Evolutionary conservation across 2,329 filamentous ascomycete genomes (phyloP).

Genomic region (Aureobasidium namibiae): DNA sequence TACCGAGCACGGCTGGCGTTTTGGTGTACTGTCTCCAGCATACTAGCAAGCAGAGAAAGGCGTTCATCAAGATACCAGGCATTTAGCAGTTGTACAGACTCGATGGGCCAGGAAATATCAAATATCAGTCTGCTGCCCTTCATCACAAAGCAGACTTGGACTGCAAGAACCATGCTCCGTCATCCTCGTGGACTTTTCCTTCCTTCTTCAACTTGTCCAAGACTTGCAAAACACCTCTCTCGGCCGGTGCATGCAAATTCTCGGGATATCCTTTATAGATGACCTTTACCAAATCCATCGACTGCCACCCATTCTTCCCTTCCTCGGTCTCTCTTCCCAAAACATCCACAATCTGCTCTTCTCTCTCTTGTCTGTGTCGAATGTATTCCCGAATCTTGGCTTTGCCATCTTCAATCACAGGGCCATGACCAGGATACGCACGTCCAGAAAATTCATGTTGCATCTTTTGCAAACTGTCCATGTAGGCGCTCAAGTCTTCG

Average conservation of each 20-base stretch:
- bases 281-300: constrained; percentile 76
- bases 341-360: constrained; percentile 65
- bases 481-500: constrained; percentile 63
- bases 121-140: background rate
- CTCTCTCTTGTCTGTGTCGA: constrained; percentile 66
- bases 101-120: background rate
- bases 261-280: constrained; percentile 77
- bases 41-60: background rate
- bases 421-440: constrained; percentile 84
- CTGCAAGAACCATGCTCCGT: constrained; percentile 4
- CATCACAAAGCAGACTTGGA: constrained; percentile 5
- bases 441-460: constrained; percentile 52
- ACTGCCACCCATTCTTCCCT: constrained; percentile 45
- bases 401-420: constrained; percentile 64
- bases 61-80: background rate
- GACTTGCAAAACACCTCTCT: constrained; percentile 68
- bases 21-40: background rate
- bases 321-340: constrained; percentile 34
- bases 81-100: background rate
- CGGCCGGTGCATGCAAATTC: constrained; percentile 66
- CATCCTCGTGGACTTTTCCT: constrained; percentile 38
- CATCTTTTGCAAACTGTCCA: constrained; percentile 64
- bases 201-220: constrained; percentile 70
- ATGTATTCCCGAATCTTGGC: constrained; percentile 76
- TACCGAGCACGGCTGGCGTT: background rate